Base-by-base conservation (phyloP, 257 asterid species). In the Nicotiana sylvestris region DNA sequence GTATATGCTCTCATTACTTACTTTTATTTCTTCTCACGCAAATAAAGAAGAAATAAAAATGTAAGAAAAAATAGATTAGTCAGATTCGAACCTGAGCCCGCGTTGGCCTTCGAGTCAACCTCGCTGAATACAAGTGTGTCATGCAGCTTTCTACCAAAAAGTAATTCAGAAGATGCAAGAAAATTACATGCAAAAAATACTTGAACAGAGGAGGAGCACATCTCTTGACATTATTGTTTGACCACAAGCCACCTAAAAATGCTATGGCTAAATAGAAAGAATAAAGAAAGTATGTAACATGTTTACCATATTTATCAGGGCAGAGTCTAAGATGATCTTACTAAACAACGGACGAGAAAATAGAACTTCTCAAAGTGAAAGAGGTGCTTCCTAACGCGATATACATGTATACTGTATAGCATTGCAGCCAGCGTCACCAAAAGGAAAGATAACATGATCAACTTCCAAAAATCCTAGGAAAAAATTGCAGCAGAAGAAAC, bases 381-480 rank as follows among this genome's bases (percentile, higher is more conserved):
- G 6, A 91, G 88, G 86, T 92, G 98, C 83, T 90, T 93, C 68
- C 96, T 35, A 5, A 90, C 88, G 0, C 90, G 90, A 87, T 89
- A 93, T 7, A 92, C 77, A 66, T 95, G 97, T 70, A 87, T 6
- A 30, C 88, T 91, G 87, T 92, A 95, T 82, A 93, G n/a, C 6
- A 77, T 10, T 9, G 94, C 90, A 6, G 97, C 99, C 82, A 91
- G 4, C 1, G 90, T 89, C 87, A 88, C 95, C 87, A 90, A 74
- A 81, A 84, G 7, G 83, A 93, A 90, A 2, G 99, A 95, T 32
- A 90, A 0, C 77, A 90, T 13, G n/a, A 86, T 90, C 92, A 95
- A 78, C 84, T 89, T 85, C 97, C 98, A 92, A 86, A 95, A 95
- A 58, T 92, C 97, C 99, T 95, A 76, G 74, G 81, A 72, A 57